Percentiles rank a stretch among this genome's conserved stretches.
Conservation (phyloP, 306 rosid genomes). For the Casuarina equisetifolia region DNA sequence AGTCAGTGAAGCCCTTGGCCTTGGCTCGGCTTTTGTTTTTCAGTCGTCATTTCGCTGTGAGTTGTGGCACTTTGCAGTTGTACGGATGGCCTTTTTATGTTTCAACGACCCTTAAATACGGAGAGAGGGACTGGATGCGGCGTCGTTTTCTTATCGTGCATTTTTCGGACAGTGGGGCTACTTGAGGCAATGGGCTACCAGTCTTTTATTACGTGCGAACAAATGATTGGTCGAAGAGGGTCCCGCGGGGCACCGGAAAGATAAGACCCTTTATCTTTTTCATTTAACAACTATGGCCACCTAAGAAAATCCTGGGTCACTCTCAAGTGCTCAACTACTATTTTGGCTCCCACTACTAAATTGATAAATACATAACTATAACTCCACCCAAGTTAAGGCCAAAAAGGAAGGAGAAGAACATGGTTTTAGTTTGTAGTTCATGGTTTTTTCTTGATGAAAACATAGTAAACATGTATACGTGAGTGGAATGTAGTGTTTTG, state of each 20-base stretch:
- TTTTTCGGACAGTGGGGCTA: no score
- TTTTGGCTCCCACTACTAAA: slow-evolving; percentile 14
- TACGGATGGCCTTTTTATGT: slow-evolving; percentile 1
- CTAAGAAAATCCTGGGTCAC: slow-evolving; percentile 14
- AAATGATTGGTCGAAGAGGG: no score
- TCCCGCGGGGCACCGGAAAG: no score
- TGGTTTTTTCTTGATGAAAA: no score
- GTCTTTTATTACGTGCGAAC: background rate
- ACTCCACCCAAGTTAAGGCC: no score
- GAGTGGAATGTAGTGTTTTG: no score
- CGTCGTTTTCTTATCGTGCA: slow-evolving; percentile 26
- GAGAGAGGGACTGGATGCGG: slow-evolving; percentile 4
- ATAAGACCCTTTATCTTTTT: no score
- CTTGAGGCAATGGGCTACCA: slow-evolving; percentile 26
- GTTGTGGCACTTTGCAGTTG: slow-evolving; percentile 32
- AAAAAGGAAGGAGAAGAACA: no score
- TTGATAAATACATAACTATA: no score
- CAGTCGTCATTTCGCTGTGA: slow-evolving; percentile 31
- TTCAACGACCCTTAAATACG: no score
- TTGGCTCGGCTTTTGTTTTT: slow-evolving; percentile 13
- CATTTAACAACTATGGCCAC: background rate
- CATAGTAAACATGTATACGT: no score
- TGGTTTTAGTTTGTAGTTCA: no score
- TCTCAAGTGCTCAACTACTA: background rate
- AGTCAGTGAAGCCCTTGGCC: slow-evolving; percentile 25